Percentiles rank a stretch among this genome's conserved stretches.
These are phyloP conservation scores for Trypanosoma brucei DNA, from an alignment of 208 protist species.

Conservation along the genomic window DNA sequence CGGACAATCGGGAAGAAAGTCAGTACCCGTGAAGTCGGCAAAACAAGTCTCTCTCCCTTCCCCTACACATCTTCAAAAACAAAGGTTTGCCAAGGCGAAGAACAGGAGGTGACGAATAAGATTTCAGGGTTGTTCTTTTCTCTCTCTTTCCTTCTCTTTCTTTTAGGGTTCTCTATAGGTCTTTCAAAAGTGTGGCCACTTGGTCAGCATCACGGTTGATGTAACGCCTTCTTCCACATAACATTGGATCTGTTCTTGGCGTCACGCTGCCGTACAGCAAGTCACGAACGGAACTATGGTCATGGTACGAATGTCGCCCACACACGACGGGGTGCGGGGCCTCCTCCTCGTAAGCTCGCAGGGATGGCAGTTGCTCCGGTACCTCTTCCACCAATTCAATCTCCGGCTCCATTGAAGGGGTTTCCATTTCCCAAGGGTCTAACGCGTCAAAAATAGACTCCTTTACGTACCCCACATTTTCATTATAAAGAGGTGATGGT, in stretches of 20 bases:
- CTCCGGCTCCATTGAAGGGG: conserved; percentile 28
- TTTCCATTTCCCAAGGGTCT: conserved; percentile 9
- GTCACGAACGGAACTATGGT: conserved; percentile 54
- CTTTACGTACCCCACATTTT: conserved; percentile 20
- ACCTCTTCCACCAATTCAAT: conserved; percentile 55
- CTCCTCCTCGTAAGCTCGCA: conserved; percentile 18
- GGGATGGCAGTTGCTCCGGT: conserved; percentile 6
- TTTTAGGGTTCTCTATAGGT: conserved; percentile 7
- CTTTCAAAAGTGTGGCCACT: conserved; percentile 19
- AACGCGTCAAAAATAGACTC: conserved; percentile 21
- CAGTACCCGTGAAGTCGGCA: too few species aligned
- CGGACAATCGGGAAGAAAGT: too few species aligned
- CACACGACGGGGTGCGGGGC: conserved; percentile 23
- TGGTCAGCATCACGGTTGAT: conserved; percentile 20
- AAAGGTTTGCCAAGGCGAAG: too few species aligned
- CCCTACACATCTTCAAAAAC: too few species aligned
- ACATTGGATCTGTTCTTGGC: conserved; percentile 4
- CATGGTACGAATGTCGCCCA: conserved; percentile 37
- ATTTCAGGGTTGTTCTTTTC: too few species aligned
- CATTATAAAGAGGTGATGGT: neutral
- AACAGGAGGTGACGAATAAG: too few species aligned
- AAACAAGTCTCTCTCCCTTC: too few species aligned
- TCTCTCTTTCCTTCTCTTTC: too few species aligned
- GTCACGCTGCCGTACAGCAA: conserved; percentile 47
- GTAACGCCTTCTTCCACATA: conserved; percentile 16